Evolutionary conservation across 2,329 filamentous ascomycete species (phyloP).

Genomic region (Ophiostoma sp.): DNA sequence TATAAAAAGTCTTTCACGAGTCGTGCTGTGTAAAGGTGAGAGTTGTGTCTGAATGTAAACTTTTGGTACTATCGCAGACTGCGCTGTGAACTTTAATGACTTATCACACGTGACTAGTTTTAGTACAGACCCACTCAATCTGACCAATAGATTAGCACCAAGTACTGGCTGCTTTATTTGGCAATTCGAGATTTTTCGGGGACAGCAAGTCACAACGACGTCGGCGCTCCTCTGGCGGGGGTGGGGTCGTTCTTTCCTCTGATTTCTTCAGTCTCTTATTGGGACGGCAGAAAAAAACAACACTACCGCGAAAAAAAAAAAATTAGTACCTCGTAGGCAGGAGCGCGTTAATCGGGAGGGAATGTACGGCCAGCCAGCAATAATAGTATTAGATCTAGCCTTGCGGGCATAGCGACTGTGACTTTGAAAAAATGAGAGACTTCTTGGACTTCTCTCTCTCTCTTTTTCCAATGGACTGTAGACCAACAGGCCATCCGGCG

Average conservation of each 20-base stretch:
- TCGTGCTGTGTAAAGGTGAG: not conserved
- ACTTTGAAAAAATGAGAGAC: conserved; percentile 8
- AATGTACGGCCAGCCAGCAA: not conserved
- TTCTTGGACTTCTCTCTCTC: conserved; percentile 7
- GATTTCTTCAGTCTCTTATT: not conserved
- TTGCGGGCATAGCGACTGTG: not conserved
- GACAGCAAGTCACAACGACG: not conserved
- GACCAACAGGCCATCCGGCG: conserved; percentile 24
- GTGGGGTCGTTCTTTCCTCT: conserved; percentile 19
- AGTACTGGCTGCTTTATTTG: not conserved
- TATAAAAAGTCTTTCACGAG: not conserved
- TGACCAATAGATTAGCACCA: not conserved
- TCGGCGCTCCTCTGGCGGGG: conserved; percentile 18
- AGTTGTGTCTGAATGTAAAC: not conserved
- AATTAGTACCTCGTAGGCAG: conserved; percentile 18
- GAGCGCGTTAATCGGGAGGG: not conserved
- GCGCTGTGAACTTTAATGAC: not conserved
- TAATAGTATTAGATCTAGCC: conserved; percentile 13
- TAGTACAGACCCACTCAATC: not conserved
- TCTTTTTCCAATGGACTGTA: conserved; percentile 20
- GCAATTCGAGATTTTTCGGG: conserved; percentile 1
- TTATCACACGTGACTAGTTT: not conserved
- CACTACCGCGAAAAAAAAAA: conserved; percentile 16
- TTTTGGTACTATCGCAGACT: not conserved
- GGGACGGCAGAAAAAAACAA: conserved; percentile 24